Evolutionary conservation across 495 filamentous ascomycete species (phyloP).

Genomic region (Bacidia gigantensis): DNA sequence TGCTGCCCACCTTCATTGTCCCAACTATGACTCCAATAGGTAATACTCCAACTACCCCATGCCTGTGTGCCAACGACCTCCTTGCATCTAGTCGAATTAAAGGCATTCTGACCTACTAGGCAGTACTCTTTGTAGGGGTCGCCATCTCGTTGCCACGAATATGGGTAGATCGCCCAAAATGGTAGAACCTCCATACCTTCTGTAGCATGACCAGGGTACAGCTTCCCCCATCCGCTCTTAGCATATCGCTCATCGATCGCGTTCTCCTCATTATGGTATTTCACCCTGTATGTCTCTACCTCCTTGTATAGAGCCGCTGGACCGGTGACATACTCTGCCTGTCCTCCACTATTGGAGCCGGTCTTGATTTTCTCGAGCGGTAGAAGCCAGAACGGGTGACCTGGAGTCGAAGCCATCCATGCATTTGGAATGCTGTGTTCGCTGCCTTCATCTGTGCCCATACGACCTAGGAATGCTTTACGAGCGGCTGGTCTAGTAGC

Average conservation of each 20-base stretch:
- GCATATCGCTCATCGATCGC: slow-evolving; percentile 11
- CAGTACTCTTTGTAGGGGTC: slow-evolving; percentile 6
- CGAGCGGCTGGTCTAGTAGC: not conserved
- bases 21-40: slow-evolving; percentile 19
- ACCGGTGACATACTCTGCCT: slow-evolving; percentile 11
- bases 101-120: slow-evolving; percentile 7
- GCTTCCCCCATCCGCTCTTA: slow-evolving; percentile 1
- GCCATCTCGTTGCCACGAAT: slow-evolving; percentile 15
- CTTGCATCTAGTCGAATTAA: slow-evolving; percentile 13
- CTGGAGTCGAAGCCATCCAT: slow-evolving; percentile 18
- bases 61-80: slow-evolving; percentile 5
- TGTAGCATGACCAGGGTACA: not conserved
- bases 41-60: slow-evolving; percentile 15
- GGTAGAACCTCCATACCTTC: slow-evolving; percentile 13
- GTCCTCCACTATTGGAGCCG: not conserved
- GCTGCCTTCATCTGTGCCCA: slow-evolving; percentile 14
- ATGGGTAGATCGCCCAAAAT: slow-evolving; percentile 16
- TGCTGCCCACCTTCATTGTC: slow-evolving; percentile 26
- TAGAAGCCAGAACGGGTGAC: slow-evolving; percentile 18
- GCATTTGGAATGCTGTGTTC: slow-evolving; percentile 17
- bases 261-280: slow-evolving; percentile 4
- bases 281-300: slow-evolving; percentile 5
- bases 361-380: slow-evolving; percentile 5
- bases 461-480: slow-evolving; percentile 16
- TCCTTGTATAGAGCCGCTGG: slow-evolving; percentile 6